These are phyloP conservation scores for Phytophthora nicotianae DNA, from an alignment of 352 stramenopile genomes.

Conservation along the genomic window DNA sequence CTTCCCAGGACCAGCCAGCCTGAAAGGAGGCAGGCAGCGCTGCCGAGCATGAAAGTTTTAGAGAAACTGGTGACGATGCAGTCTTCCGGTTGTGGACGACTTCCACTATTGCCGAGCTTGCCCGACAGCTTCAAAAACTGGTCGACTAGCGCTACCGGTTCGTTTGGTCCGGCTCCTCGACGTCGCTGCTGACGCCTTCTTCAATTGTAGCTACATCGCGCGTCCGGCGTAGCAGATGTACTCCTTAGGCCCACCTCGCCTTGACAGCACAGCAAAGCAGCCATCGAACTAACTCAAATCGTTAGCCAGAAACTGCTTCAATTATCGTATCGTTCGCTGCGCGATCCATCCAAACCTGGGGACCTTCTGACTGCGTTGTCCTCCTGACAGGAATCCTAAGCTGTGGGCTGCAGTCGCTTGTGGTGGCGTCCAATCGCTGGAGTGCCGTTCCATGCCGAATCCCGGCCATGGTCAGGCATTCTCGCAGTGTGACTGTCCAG, in stretches of 20 bases:
- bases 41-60: no score
- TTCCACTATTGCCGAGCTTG: constrained; percentile 2
- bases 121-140: constrained; percentile 9
- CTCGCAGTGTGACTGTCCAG: neutral
- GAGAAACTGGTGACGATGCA: no score
- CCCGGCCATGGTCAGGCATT: neutral
- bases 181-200: constrained; percentile 6
- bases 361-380: constrained; percentile 1
- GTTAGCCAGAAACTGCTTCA: constrained; percentile 24
- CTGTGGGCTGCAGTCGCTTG: neutral
- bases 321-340: neutral
- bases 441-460: neutral
- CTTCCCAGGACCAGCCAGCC: constrained; percentile 3
- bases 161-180: constrained; percentile 2
- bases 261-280: constrained; percentile 6
- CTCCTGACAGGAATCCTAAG: no score
- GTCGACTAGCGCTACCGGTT: constrained; percentile 16
- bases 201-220: constrained; percentile 31
- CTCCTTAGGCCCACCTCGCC: constrained; percentile 13
- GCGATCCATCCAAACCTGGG: neutral
- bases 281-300: constrained; percentile 5
- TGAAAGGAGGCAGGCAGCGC: neutral
- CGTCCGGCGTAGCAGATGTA: constrained; percentile 15
- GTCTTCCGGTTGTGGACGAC: neutral
- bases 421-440: constrained; percentile 4